Conservation (phyloP, 805 yeast genomes). For the Wilhelminamyces savonicus region DNA sequence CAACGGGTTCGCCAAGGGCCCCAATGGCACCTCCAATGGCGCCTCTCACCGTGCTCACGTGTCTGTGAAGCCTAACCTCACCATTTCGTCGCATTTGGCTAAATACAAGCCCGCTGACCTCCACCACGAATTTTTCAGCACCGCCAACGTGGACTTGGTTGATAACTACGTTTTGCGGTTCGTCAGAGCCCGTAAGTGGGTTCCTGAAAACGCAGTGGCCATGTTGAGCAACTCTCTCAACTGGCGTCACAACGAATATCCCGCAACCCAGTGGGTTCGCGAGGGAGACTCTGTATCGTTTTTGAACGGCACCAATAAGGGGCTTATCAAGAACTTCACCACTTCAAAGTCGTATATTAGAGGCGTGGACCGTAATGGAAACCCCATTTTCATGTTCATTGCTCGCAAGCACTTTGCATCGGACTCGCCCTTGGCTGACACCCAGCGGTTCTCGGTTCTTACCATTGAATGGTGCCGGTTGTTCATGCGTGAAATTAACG, state of each 20-base stretch:
- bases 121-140: slow-evolving; percentile 50
- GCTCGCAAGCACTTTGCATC: slow-evolving; percentile 62
- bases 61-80: too few relatives aligned
- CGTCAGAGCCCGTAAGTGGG: slow-evolving; percentile 83
- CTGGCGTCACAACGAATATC: slow-evolving; percentile 65
- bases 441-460: slow-evolving; percentile 68
- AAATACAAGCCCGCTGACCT: slow-evolving; percentile 47
- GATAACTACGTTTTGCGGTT: slow-evolving; percentile 76
- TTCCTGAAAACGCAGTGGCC: slow-evolving; percentile 55
- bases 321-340: slow-evolving; percentile 51
- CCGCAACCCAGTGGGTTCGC: slow-evolving; percentile 54
- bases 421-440: slow-evolving; percentile 53
- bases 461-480: slow-evolving; percentile 80
- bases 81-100: slow-evolving; percentile 43
- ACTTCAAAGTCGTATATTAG: slow-evolving; percentile 65
- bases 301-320: slow-evolving; percentile 32
- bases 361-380: slow-evolving; percentile 65
- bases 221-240: slow-evolving; percentile 70
- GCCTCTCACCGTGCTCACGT: too few relatives aligned
- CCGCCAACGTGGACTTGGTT: slow-evolving; percentile 67
- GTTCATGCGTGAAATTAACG: slow-evolving; percentile 48
- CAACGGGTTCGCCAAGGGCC: neutral
- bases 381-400: slow-evolving; percentile 79
- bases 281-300: slow-evolving; percentile 68
- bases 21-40: neutral